These are phyloP conservation scores for Aureobasidium sp. DNA, from an alignment of 2,329 filamentous ascomycete species.

Conservation along the genomic window DNA sequence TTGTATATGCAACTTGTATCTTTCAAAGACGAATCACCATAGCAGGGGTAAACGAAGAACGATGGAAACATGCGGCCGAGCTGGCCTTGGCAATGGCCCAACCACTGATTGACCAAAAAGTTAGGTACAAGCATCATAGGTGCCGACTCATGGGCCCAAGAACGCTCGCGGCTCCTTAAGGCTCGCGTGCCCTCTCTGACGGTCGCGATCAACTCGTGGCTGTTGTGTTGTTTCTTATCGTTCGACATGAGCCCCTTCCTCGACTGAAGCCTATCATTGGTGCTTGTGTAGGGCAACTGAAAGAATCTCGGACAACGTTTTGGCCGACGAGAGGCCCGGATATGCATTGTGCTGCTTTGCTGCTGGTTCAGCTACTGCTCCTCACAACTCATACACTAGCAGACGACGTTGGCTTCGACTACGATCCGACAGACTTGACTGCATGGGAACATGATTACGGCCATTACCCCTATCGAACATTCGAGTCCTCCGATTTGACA, in stretches of 20 bases:
- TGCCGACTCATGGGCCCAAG: background rate
- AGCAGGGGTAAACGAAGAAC: background rate
- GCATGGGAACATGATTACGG: constrained; percentile 14
- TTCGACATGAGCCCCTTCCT: background rate
- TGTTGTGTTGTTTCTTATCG: background rate
- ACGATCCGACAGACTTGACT: constrained; percentile 4
- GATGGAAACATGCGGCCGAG: background rate
- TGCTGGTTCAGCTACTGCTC: background rate
- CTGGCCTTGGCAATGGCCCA: background rate
- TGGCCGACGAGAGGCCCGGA: background rate
- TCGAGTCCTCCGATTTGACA: constrained; percentile 6
- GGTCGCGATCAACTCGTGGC: background rate
- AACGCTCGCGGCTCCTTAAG: background rate
- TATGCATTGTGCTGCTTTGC: background rate
- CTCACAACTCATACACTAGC: background rate
- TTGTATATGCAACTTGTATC: background rate
- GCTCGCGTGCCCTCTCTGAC: background rate
- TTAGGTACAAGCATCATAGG: constrained; percentile 2
- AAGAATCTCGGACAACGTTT: background rate
- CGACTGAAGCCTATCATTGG: background rate
- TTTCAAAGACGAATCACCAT: background rate
- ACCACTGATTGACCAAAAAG: background rate
- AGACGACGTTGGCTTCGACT: constrained; percentile 15
- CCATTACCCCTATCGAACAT: constrained; percentile 13
- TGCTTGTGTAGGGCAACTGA: background rate